These are phyloP conservation scores for Pythium phragmitis DNA, from an alignment of 352 stramenopile species.

Conservation along the genomic window DNA sequence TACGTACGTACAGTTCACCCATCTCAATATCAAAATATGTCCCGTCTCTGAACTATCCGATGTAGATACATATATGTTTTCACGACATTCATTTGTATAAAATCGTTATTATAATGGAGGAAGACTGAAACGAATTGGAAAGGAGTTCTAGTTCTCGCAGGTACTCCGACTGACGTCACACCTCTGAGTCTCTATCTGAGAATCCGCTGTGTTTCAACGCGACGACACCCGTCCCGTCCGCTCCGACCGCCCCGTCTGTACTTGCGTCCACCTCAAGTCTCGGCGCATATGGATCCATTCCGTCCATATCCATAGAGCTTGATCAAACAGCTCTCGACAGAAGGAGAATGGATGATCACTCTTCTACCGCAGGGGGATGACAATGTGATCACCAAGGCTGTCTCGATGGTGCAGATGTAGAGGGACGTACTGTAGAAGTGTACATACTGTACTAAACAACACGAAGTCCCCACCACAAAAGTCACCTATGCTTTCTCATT, in stretches of 20 bases:
- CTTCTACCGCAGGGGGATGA: too few relatives aligned
- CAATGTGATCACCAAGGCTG: too few relatives aligned
- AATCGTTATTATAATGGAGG: too few relatives aligned
- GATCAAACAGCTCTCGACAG: neutral
- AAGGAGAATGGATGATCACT: neutral
- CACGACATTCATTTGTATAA: neutral
- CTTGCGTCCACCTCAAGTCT: conserved; percentile 5
- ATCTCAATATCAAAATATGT: neutral
- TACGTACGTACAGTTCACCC: conserved; percentile 13
- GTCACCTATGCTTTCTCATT: conserved; percentile 1
- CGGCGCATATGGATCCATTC: neutral
- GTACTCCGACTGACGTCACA: conserved; percentile 20
- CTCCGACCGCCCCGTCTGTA: conserved; percentile 1
- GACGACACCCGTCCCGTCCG: conserved; percentile 9
- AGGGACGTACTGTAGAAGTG: neutral
- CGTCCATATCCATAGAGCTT: neutral
- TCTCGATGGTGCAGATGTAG: too few relatives aligned
- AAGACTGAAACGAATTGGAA: neutral
- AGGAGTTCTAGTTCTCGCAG: conserved; percentile 6
- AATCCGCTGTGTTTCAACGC: conserved; percentile 10
- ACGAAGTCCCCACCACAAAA: neutral
- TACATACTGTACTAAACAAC: neutral
- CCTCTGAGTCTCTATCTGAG: conserved; percentile 13
- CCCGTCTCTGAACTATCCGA: conserved; percentile 10
- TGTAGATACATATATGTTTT: neutral